Conservation (phyloP, 371 early-diverging fungal species). For the Fennellomyces sp. region DNA sequence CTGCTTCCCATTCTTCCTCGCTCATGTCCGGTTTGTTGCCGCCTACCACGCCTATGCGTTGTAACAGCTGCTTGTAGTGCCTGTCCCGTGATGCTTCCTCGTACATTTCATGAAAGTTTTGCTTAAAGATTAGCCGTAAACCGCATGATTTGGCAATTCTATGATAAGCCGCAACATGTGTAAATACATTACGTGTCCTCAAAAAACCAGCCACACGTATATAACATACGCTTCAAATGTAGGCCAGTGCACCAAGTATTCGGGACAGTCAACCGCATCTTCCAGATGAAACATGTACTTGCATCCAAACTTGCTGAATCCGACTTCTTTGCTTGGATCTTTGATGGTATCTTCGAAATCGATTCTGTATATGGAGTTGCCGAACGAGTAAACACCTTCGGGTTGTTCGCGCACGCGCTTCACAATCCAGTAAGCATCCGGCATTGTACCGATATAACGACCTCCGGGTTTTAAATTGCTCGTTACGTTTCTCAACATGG, state of each 20-base stretch:
- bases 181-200: neutral
- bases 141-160: slow-evolving; percentile 89
- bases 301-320: slow-evolving; percentile 76
- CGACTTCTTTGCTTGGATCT: slow-evolving; percentile 17
- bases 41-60: slow-evolving; percentile 85
- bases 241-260: slow-evolving; percentile 92
- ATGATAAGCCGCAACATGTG: slow-evolving; percentile 10
- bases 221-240: slow-evolving; percentile 70
- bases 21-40: slow-evolving; percentile 63
- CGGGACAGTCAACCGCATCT: slow-evolving; percentile 98
- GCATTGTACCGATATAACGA: slow-evolving; percentile 92
- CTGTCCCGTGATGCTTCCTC: slow-evolving; percentile 54
- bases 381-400: slow-evolving; percentile 56
- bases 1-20: slow-evolving; percentile 93
- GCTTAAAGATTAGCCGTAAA: slow-evolving; percentile 67
- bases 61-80: slow-evolving; percentile 60
- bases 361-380: slow-evolving; percentile 86
- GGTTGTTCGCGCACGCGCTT: slow-evolving; percentile 43
- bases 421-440: slow-evolving; percentile 91
- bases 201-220: neutral
- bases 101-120: slow-evolving; percentile 86
- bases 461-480: slow-evolving; percentile 83
- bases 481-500: slow-evolving; percentile 85
- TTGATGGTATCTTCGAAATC: slow-evolving; percentile 68
- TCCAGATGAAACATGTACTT: slow-evolving; percentile 93